Percentiles rank a stretch among this genome's conserved stretches.
phyloP scores from a whole-genome alignment of 2,329 filamentous ascomycete species.

The Bipolaris zeicola region DNA sequence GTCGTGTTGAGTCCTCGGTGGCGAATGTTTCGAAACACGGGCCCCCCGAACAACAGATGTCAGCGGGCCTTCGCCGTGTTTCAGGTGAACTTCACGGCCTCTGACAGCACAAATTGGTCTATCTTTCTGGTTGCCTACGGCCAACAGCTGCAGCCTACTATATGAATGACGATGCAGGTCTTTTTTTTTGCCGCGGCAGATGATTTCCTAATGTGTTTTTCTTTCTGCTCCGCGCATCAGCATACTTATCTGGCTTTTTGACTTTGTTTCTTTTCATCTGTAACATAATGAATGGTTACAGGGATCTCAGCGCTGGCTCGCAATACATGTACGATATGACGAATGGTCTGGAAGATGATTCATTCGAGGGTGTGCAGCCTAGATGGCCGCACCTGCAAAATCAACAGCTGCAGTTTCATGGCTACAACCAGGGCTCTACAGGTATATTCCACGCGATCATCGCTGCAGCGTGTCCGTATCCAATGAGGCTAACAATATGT shows the following conservation, averaged over 20 bases:
- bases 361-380: neutral
- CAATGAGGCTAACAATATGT: neutral
- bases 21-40: slow-evolving; percentile 29
- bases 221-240: neutral
- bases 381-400: neutral
- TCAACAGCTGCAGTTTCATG: neutral
- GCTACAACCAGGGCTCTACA: neutral
- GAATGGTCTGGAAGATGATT: neutral
- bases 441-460: neutral
- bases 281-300: slow-evolving; percentile 17
- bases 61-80: slow-evolving; percentile 18
- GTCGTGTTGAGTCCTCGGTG: slow-evolving; percentile 14
- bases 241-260: neutral
- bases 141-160: slow-evolving; percentile 1
- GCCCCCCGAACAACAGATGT: slow-evolving; percentile 18
- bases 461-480: too few species aligned
- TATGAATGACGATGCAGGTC: neutral
- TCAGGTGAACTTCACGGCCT: slow-evolving; percentile 37
- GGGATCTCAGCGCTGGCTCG: slow-evolving; percentile 17
- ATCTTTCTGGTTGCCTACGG: neutral
- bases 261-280: neutral
- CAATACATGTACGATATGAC: slow-evolving; percentile 7
- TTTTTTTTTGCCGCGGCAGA: neutral
- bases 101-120: slow-evolving; percentile 8
- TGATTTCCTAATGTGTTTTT: neutral